Evolutionary conservation across 2,329 filamentous ascomycete genomes (phyloP).

Genomic region (Penicillium rolfsii): DNA sequence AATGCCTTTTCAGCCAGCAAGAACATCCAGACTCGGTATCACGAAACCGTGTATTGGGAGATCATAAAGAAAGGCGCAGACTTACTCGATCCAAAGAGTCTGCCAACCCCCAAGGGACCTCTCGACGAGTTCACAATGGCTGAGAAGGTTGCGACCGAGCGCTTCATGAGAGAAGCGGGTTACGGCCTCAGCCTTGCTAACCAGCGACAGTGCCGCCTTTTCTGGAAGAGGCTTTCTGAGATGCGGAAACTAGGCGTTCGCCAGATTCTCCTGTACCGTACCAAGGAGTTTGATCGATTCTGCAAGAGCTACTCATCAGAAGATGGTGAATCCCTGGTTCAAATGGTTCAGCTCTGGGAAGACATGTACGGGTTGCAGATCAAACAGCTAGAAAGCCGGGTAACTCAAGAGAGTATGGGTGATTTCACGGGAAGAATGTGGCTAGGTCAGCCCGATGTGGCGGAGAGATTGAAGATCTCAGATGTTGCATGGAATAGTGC

Average conservation of each 20-base stretch:
- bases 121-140: constrained; percentile 22
- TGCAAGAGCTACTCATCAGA: constrained; percentile 14
- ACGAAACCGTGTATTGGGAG: constrained; percentile 22
- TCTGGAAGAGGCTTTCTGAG: constrained; percentile 24
- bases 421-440: not conserved
- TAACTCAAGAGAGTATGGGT: not conserved
- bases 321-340: constrained; percentile 9
- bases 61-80: constrained; percentile 23
- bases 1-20: constrained; percentile 13
- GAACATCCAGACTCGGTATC: constrained; percentile 15
- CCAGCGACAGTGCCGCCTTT: constrained; percentile 19
- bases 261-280: constrained; percentile 24
- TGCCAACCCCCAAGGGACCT: constrained; percentile 21
- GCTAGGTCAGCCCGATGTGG: not conserved
- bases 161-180: constrained; percentile 20
- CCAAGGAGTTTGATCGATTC: constrained; percentile 24
- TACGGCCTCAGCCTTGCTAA: constrained; percentile 21
- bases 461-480: not conserved
- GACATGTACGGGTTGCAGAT: not conserved
- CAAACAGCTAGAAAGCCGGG: not conserved
- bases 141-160: constrained; percentile 24
- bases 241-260: too few relatives aligned
- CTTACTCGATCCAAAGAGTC: constrained; percentile 15
- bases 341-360: constrained; percentile 4
- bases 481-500: not conserved